Conservation (phyloP, 2,329 filamentous ascomycete species). For the Niveomyces coronatus region DNA sequence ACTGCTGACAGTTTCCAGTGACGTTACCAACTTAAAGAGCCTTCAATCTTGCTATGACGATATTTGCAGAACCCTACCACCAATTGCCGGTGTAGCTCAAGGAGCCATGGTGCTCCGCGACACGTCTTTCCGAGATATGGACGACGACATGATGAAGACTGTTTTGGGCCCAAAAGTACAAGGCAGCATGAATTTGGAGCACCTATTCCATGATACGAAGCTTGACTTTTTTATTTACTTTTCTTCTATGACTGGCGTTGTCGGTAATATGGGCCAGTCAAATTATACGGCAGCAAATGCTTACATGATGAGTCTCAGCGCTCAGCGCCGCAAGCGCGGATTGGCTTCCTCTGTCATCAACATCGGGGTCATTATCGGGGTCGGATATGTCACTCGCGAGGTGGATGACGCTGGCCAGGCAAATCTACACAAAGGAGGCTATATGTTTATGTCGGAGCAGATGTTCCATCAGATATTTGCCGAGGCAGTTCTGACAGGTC, state of each 20-base stretch:
- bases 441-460: conserved; percentile 14
- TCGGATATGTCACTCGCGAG: conserved; percentile 26
- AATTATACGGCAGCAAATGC: conserved; percentile 35
- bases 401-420: conserved; percentile 1
- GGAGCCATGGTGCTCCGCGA: conserved; percentile 28
- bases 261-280: conserved; percentile 20
- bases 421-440: conserved; percentile 1
- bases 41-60: conserved; percentile 7
- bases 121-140: conserved; percentile 15
- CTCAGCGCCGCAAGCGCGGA: conserved; percentile 25
- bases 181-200: conserved; percentile 1
- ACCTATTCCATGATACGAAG: neutral
- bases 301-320: conserved; percentile 28
- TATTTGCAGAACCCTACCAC: conserved; percentile 20
- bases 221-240: conserved; percentile 4
- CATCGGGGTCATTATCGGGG: conserved; percentile 26
- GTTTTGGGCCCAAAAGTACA: conserved; percentile 4
- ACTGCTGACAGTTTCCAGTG: too few species aligned
- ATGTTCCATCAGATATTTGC: conserved; percentile 25
- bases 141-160: neutral
- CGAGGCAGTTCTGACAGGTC: conserved; percentile 13
- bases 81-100: conserved; percentile 25
- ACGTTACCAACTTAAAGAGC: conserved; percentile 13
- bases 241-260: neutral
- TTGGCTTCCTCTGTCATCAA: conserved; percentile 27